Base-by-base conservation (phyloP, 352 stramenopile genomes). In the Globisporangium barbulae region DNA sequence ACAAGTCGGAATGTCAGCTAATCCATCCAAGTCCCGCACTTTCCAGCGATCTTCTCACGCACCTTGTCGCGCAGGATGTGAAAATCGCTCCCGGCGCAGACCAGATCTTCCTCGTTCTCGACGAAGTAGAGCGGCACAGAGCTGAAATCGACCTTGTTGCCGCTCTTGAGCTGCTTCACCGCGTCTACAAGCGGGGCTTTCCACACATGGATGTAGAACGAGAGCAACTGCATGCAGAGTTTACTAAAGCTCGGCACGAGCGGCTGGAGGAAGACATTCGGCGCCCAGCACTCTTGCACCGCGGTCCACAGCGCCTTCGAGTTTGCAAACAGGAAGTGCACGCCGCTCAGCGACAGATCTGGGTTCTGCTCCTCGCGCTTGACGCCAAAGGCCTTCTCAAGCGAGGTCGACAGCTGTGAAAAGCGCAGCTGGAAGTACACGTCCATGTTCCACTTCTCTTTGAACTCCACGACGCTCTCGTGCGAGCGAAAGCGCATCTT, bases 381-480 rank as follows among this genome's bases (percentile, higher is more conserved):
- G 7, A 69, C 53, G 0, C 68, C 72, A 49, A 91, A 89, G 8
- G 81, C 75, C 15, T 75, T 71, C 42, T 90, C 76, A 9, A 94
- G 53, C 7, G 61, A 68, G 4, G 74, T 61, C 35, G 81, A 69
- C 4, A 94, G 55, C 65, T 93, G 70, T 8, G 75, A 78, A 37
- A 73, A 78, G 42, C 83, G 81, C 55, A 94, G 68, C 61, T 96
- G 84, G 56, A 93, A 94, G 73, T 96, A 96, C 21, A 94, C 81
- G 45, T 93, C 86, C 61, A 93, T 77, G 59, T 96, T 94, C 88
- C 88, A 96, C 68, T 89, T 91, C 50, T 93, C 85, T 60, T 88
- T 90, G 68, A 96, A 96, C 39, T 89, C 75, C 4, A 89, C 61
- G 13, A 90, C 79, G 21, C 76, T 90, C 42, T 93, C 81, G 37